Conservation (phyloP, 176 grass and related monocot genomes). For the Zizania latifolia region DNA sequence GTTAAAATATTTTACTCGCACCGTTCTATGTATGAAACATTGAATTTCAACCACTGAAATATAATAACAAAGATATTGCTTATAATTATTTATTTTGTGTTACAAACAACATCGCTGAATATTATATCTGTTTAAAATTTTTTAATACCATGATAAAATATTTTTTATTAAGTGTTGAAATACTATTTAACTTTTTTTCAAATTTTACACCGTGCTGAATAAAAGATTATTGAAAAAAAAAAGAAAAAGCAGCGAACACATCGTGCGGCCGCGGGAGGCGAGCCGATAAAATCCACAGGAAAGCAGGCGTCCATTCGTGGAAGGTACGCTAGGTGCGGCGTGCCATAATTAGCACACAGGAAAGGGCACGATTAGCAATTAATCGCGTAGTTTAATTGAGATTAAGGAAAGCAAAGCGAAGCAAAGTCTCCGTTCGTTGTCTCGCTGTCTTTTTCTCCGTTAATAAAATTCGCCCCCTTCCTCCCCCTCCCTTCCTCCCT, state of each 20-base stretch:
- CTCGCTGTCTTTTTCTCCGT: not conserved
- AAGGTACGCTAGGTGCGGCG: constrained; percentile 31
- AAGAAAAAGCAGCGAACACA: not conserved
- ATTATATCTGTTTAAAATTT: no score
- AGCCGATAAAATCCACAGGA: not conserved
- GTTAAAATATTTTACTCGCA: no score
- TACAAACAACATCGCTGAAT: no score
- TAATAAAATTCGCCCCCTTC: not conserved
- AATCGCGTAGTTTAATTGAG: not conserved
- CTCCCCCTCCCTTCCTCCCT: not conserved
- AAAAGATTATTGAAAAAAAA: no score
- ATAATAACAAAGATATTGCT: no score
- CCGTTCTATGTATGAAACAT: no score
- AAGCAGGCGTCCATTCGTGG: constrained; percentile 12
- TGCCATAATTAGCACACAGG: constrained; percentile 20
- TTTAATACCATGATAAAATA: no score
- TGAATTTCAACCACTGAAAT: no score
- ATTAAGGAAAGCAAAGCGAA: not conserved
- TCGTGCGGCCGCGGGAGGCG: not conserved
- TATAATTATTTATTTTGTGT: no score
- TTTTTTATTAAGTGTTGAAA: no score
- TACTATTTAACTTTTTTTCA: no score
- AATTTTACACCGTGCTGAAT: no score
- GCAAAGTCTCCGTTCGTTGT: not conserved
- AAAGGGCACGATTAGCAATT: not conserved